These are phyloP conservation scores for Geotrichum europaeum DNA, from an alignment of 1,139 yeast species.

Conservation along the genomic window DNA sequence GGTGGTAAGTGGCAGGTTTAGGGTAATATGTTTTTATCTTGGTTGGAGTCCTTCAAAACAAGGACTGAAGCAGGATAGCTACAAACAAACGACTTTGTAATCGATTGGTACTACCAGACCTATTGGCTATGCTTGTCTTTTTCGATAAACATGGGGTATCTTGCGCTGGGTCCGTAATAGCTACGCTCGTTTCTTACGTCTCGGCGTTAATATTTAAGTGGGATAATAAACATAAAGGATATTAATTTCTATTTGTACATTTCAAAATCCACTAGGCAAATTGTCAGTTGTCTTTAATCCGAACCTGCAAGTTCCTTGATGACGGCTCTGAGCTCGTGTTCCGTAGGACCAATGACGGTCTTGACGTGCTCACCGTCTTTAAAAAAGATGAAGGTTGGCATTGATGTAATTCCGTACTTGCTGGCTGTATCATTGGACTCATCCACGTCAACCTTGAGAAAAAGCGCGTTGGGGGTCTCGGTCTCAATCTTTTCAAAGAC, in stretches of 20 bases:
- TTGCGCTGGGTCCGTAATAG: no score
- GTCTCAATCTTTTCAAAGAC: constrained; percentile 69
- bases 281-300: not conserved
- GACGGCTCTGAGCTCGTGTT: constrained; percentile 38
- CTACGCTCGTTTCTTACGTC: no score
- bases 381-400: constrained; percentile 84
- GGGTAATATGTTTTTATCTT: not conserved
- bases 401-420: constrained; percentile 67
- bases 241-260: no score
- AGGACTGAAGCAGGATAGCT: no score
- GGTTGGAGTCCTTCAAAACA: no score
- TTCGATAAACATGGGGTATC: no score
- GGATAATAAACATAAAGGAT: no score
- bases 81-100: no score
- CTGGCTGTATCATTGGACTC: constrained; percentile 67
- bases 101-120: no score
- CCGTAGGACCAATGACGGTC: constrained; percentile 82
- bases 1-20: not conserved
- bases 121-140: no score
- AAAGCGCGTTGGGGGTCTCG: constrained; percentile 51
- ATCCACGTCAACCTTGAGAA: constrained; percentile 83
- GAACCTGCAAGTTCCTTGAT: constrained; percentile 27
- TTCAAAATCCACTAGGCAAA: no score
- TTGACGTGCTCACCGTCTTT: constrained; percentile 67
- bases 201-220: no score